Base-by-base conservation (phyloP, 2,329 filamentous ascomycete genomes). In the Paraphoma sp. region DNA sequence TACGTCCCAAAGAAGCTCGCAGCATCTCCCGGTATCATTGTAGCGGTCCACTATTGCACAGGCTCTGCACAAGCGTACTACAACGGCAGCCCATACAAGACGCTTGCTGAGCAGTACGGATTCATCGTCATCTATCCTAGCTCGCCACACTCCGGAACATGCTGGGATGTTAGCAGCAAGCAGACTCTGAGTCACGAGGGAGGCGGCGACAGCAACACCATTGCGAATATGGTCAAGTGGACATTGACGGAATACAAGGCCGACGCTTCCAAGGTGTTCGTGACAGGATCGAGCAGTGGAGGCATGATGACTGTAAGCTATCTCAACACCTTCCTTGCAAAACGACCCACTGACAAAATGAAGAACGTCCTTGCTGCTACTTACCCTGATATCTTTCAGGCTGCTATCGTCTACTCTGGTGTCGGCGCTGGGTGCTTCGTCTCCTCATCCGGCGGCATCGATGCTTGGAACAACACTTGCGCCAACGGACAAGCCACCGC, bases 41-140 rank as follows among this genome's bases (percentile, higher is more conserved):
- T 86, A 41, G 85, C 82, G 12, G 54, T 75, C 4, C 86, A 87
- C 73, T 86, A 82, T 79, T 88, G 86, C 74, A 79, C 80, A 46
- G 85, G 86, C 28, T 81, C 80, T 2, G 86, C 82, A 2, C 75
- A 79, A 29, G 80, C 79, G 2, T 79, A 38, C 74, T 85, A 82
- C 71, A 70, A 67, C 4, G 79, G 78, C 31, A 83, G 82, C 6
- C 82, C 83, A 11, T 88, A 84, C 70, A 82, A 83, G 17, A 76
- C 77, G 1, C 75, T 86, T 8, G 82, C 86, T 10, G 82, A 83
- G 63, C 72, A 79, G 56, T 79, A 87, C 58, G 86, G 84, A 45
- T 87, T 84, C 70, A 86, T 89, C 43, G 82, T 86, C 57, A 84
- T 88, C 67, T 88, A 85, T 71, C 84, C 84, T 1, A 78, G 80